Percentiles rank a stretch among this genome's conserved stretches.
phyloP scores from a whole-genome alignment of 2,329 filamentous ascomycete genomes.

The Chaetomium sp. region DNA sequence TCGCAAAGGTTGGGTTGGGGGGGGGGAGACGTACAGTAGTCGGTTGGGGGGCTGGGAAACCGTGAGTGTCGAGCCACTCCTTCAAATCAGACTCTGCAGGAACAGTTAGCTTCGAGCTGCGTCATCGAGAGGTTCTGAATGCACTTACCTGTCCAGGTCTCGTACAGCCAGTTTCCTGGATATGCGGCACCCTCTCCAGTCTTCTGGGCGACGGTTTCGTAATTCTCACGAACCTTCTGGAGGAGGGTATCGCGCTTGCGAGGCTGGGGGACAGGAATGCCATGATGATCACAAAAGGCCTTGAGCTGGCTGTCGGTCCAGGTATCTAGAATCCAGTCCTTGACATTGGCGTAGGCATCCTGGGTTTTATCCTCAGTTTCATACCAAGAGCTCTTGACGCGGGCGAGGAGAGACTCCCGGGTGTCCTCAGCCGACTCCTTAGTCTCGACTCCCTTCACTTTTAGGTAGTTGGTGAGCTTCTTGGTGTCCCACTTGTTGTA shows the following conservation, averaged over 20 bases:
- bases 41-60: constrained; percentile 83
- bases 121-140: fast-evolving
- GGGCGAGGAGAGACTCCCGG: constrained; percentile 67
- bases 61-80: constrained; percentile 86
- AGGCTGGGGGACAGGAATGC: constrained; percentile 84
- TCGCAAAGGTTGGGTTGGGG: no score
- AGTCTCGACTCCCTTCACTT: constrained; percentile 69
- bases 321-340: constrained; percentile 93
- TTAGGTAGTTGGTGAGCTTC: constrained; percentile 68
- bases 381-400: constrained; percentile 74
- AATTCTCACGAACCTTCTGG: constrained; percentile 75
- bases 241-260: constrained; percentile 82
- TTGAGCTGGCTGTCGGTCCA: constrained; percentile 95
- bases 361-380: constrained; percentile 78
- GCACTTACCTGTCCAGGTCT: constrained; percentile 67
- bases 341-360: constrained; percentile 69
- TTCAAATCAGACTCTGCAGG: constrained; percentile 80
- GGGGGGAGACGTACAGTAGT: constrained; percentile 51
- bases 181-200: constrained; percentile 77
- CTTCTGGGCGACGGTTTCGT: constrained; percentile 75
- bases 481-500: constrained; percentile 76
- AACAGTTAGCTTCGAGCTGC: background rate
- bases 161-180: constrained; percentile 93
- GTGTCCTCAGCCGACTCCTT: constrained; percentile 67
- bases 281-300: constrained; percentile 85